Evolutionary conservation across 225 moss, liverwort and hornwort species (phyloP).

Genomic region (Anthoceros angustus): DNA sequence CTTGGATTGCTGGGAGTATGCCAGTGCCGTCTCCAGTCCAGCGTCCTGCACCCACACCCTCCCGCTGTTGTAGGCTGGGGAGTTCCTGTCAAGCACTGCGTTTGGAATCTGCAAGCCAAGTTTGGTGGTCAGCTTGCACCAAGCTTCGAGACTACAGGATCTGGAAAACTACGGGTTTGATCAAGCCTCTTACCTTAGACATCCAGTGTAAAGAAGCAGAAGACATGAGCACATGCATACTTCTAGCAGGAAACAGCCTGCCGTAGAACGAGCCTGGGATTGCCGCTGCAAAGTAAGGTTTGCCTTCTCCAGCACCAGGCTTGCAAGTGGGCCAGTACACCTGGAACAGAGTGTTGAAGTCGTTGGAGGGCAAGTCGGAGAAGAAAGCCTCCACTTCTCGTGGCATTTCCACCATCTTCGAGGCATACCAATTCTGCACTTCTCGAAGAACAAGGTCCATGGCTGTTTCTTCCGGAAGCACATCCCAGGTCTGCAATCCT

Average conservation of each 20-base stretch:
- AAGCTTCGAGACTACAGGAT: not conserved
- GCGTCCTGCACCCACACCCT: conserved; percentile 6
- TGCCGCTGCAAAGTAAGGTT: conserved; percentile 12
- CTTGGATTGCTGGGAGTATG: conserved; percentile 11
- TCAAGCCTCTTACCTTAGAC: conserved; percentile 7
- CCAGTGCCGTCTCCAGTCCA: conserved; percentile 6
- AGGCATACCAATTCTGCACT: not conserved
- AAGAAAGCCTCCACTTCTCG: conserved; percentile 11
- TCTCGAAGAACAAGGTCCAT: conserved; percentile 1
- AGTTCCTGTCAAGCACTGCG: conserved; percentile 10
- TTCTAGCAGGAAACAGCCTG: conserved; percentile 11
- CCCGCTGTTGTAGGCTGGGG: conserved; percentile 14
- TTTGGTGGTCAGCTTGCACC: not conserved
- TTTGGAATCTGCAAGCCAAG: conserved; percentile 10
- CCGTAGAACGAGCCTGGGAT: conserved; percentile 20
- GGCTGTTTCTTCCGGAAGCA: not conserved
- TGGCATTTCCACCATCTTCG: not conserved
- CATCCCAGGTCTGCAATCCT: not conserved
- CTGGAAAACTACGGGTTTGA: not conserved
- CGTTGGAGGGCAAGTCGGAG: conserved; percentile 11
- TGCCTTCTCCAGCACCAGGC: not conserved
- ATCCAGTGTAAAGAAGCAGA: conserved; percentile 14
- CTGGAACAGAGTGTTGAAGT: conserved; percentile 16
- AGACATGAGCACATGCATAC: conserved; percentile 13
- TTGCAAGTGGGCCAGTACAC: conserved; percentile 4